Evolutionary conservation across 148 eudicot species (phyloP).

Genomic region (Fagopyrum esculentum): DNA sequence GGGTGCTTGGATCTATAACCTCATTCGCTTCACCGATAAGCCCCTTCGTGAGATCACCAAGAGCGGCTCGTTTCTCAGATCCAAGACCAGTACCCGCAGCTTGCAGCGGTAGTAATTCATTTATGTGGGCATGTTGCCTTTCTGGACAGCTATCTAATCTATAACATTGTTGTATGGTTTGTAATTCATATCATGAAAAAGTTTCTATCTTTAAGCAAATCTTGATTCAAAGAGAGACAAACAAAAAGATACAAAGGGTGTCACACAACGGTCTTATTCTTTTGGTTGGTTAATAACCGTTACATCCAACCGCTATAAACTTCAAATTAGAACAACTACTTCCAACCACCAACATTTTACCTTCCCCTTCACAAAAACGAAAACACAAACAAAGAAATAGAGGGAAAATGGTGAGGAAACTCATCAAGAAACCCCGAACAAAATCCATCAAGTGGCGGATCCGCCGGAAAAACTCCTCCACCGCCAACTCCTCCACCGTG

Average conservation of each 20-base stretch:
- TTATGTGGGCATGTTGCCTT: neutral
- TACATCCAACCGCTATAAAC: neutral
- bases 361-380: neutral
- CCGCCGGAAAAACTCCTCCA: conserved; percentile 8
- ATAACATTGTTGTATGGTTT: neutral
- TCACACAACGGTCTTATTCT: neutral
- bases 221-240: neutral
- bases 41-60: conserved; percentile 38
- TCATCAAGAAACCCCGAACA: conserved; percentile 35
- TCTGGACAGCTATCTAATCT: neutral
- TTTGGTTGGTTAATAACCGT: neutral
- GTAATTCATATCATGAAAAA: neutral
- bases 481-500: too few relatives aligned
- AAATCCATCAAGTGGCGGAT: conserved; percentile 40
- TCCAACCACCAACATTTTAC: neutral
- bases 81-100: conserved; percentile 12
- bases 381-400: neutral
- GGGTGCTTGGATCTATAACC: conserved; percentile 40
- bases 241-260: neutral
- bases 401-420: conserved; percentile 59
- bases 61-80: conserved; percentile 34
- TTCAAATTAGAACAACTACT: neutral
- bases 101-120: neutral
- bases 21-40: conserved; percentile 33
- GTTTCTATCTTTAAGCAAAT: neutral